Conservation (phyloP, 192 early-diverging fungal species). For the Dissophora globulifera region DNA sequence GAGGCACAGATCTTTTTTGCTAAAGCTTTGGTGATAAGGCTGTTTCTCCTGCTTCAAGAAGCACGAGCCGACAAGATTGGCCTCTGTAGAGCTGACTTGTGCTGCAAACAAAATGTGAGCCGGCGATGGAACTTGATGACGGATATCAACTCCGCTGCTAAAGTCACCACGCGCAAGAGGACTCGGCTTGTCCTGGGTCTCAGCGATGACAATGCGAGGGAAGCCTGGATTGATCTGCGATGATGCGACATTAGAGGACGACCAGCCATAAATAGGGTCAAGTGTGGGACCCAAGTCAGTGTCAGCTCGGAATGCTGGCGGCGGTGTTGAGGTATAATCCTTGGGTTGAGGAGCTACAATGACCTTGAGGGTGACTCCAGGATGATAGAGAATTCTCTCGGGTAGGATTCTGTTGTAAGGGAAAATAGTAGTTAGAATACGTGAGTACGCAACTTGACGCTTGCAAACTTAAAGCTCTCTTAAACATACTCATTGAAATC, state of each 20-base stretch:
- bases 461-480: neutral
- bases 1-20: no score
- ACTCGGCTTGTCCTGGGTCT: neutral
- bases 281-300: neutral
- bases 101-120: no score
- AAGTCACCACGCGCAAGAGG: no score
- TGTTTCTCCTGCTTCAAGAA: no score
- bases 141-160: no score
- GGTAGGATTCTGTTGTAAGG: conserved; percentile 14
- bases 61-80: no score
- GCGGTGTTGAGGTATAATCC: neutral
- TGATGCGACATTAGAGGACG: neutral
- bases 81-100: no score
- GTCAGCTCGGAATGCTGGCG: neutral
- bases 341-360: neutral
- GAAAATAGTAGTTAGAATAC: neutral
- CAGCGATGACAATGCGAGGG: no score
- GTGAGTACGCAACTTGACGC: neutral
- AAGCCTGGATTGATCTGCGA: no score
- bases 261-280: neutral
- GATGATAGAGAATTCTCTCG: neutral
- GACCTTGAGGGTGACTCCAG: neutral
- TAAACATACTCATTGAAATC: conserved; percentile 3
- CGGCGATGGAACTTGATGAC: no score
- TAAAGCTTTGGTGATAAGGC: no score